phyloP scores from a whole-genome alignment of 495 filamentous ascomycete genomes.

The Penicillium odoratum region DNA sequence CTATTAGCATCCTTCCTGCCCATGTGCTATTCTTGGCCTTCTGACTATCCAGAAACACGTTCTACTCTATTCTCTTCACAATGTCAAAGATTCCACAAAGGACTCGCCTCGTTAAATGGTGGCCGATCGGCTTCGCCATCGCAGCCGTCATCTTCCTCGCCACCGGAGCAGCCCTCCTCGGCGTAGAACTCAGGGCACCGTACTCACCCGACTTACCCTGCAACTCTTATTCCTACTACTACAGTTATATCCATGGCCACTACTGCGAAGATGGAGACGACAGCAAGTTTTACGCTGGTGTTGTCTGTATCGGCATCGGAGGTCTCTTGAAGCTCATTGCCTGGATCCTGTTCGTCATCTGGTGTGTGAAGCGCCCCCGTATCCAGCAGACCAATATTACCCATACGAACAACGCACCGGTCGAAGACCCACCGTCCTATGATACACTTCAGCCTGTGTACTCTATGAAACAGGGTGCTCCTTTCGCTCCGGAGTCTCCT shows the following conservation, averaged over 20 bases:
- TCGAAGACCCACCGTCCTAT: conserved; percentile 11
- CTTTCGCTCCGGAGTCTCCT: conserved; percentile 14
- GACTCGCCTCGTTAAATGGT: conserved; percentile 19
- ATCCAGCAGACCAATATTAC: conserved; percentile 10
- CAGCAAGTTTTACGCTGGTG: conserved; percentile 19
- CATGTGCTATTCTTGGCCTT: background rate
- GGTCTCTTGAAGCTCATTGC: conserved; percentile 21
- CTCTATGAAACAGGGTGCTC: conserved; percentile 6
- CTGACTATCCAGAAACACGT: background rate
- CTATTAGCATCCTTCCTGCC: background rate
- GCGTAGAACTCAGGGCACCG: conserved; percentile 12
- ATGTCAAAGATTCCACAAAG: background rate
- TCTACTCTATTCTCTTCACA: background rate
- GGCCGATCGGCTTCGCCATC: conserved; percentile 26
- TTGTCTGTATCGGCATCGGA: conserved; percentile 20
- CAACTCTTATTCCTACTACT: conserved; percentile 10
- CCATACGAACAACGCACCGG: conserved; percentile 16
- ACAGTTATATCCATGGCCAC: conserved; percentile 1
- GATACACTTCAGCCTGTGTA: conserved; percentile 18
- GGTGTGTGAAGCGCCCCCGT: conserved; percentile 22
- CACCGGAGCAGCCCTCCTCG: conserved; percentile 24
- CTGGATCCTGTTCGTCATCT: conserved; percentile 26
- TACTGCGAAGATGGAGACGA: conserved; percentile 9
- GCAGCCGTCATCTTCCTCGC: conserved; percentile 23
- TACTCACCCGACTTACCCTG: conserved; percentile 9